Evolutionary conservation across 73 alveolate genomes (phyloP).

Genomic region (Paramecium tetraurelia): DNA sequence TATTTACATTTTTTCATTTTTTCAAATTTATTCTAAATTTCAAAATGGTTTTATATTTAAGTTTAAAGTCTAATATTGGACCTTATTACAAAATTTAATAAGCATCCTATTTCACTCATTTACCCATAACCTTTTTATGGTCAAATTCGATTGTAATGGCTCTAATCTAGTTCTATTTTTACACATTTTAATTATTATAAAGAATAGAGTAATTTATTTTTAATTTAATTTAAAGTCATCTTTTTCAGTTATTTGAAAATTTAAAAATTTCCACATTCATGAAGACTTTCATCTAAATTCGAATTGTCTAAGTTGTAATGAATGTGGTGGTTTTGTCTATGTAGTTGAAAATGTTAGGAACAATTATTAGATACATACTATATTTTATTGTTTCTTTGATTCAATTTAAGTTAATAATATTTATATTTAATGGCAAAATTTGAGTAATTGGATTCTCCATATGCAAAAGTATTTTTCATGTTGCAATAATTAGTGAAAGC

Average conservation of each 20-base stretch:
- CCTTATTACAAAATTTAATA: background rate
- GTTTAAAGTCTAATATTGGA: background rate
- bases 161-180: background rate
- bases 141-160: background rate
- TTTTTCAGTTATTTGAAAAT: background rate
- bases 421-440: slow-evolving; percentile 12
- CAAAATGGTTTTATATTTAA: background rate
- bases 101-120: background rate
- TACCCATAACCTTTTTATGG: background rate
- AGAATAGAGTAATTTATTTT: background rate
- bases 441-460: slow-evolving; percentile 1
- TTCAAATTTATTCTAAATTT: background rate
- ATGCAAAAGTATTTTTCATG: background rate
- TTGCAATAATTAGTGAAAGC: background rate
- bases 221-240: background rate
- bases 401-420: background rate
- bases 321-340: background rate
- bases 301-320: background rate
- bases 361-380: background rate
- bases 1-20: background rate
- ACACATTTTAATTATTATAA: background rate
- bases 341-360: background rate
- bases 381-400: background rate
- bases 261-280: background rate
- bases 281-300: background rate